Conservation (phyloP, 116 monocot genomes). For the Cymodocea nodosa region DNA sequence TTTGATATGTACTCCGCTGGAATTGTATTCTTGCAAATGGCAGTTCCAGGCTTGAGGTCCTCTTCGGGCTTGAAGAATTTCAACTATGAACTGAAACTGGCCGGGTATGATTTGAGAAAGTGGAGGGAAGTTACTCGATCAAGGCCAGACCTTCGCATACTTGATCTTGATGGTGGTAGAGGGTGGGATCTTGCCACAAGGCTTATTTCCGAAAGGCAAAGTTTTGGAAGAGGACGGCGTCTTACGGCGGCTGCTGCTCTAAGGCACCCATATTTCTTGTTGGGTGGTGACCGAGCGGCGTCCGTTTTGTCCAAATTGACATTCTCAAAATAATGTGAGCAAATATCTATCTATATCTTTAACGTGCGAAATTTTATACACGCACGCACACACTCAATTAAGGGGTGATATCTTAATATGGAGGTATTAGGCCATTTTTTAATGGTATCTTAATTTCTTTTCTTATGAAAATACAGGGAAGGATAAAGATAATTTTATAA, state of each 20-base stretch:
- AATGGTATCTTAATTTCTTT: too few species aligned
- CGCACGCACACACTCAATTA: too few species aligned
- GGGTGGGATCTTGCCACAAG: slow-evolving; percentile 89
- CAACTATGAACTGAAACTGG: slow-evolving; percentile 58
- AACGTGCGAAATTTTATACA: too few species aligned
- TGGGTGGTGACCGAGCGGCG: slow-evolving; percentile 81
- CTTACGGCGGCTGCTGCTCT: slow-evolving; percentile 69
- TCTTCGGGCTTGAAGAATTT: slow-evolving; percentile 64
- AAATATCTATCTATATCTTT: not conserved
- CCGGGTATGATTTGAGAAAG: slow-evolving; percentile 55
- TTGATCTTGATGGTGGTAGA: slow-evolving; percentile 75
- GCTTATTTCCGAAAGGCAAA: slow-evolving; percentile 56
- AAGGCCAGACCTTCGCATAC: slow-evolving; percentile 46
- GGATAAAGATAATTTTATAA: too few species aligned
- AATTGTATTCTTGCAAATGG: slow-evolving; percentile 85
- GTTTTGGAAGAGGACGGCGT: slow-evolving; percentile 45
- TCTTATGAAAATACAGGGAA: too few species aligned
- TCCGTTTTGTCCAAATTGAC: slow-evolving; percentile 69
- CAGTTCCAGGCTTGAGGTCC: slow-evolving; percentile 54
- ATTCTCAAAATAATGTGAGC: slow-evolving; percentile 17
- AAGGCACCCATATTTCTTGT: slow-evolving; percentile 80
- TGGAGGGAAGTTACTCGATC: slow-evolving; percentile 56
- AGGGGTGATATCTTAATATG: too few species aligned
- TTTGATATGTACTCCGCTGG: slow-evolving; percentile 95
- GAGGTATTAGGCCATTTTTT: too few species aligned